Base-by-base conservation (phyloP, 2,329 filamentous ascomycete genomes). In the Biscogniauxia marginata region DNA sequence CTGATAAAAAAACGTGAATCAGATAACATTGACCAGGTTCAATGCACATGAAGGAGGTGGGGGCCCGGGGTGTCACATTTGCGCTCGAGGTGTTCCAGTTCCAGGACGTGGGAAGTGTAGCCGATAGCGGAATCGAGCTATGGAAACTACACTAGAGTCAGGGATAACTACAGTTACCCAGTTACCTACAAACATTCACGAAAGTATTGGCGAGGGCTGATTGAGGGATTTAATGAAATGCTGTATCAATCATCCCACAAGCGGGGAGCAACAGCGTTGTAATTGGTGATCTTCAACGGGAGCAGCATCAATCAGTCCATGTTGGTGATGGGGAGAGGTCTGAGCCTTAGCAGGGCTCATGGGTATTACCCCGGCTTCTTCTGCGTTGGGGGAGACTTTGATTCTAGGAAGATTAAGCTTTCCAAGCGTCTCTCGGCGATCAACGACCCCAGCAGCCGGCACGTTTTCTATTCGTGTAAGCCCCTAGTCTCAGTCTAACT, bases 1-100 rank as follows among this genome's bases (percentile, higher is more conserved):
- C 63, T 63, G 63, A 65, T 65, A 63, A 63, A 52, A 57, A 43
- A 39, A 39, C 5, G 13, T 6, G 23, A 25, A 65, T 62, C 61
- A 60, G 58, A 60, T 62, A 60, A 60, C 50, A 39, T 54, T 20
- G 43, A 46, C 54, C 57, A 54, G 57, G 55, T 51, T 45, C 52
- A 18, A 34, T 13, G 39, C 22, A 8, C 3, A 49, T 25, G 1
- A 16, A 24, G 16, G 8, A 11, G 22, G 19, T 25, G 16, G 46
- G 16, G 46, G 44, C 2, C 30, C 7, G 44, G 18, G 44, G 44
- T 21, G 44, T 22, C 44, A 22, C 44, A 46, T 20, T 8, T 16
- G 3, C 44, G n/a, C n/a, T n/a, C n/a, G n/a, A n/a, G n/a, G n/a
- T n/a, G 23, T 46, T 19, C 45, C 46, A 48, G 53, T 39, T 39